These are phyloP conservation scores for Melocanna baccifera DNA, from an alignment of 176 grass and related monocot species.

Conservation along the genomic window DNA sequence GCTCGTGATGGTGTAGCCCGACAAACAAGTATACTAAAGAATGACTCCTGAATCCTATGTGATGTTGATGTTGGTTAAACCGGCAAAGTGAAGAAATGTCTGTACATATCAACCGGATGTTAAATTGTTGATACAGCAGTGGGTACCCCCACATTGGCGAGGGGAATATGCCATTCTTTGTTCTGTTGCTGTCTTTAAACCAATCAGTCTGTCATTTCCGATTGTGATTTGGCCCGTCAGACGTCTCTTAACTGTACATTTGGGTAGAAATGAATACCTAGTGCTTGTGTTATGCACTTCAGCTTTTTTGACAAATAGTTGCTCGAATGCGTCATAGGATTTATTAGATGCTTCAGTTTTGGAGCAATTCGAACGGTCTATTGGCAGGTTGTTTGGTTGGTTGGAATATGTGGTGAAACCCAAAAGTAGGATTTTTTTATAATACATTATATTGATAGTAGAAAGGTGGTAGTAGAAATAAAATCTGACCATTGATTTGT, in stretches of 20 bases:
- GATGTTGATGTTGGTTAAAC: background rate
- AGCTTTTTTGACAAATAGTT: background rate
- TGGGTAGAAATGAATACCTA: conserved; percentile 8
- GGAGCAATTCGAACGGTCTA: background rate
- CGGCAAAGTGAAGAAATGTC: background rate
- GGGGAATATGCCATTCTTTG: background rate
- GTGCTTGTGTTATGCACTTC: background rate
- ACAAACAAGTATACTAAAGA: background rate
- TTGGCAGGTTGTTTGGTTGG: background rate
- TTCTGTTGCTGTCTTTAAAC: conserved; percentile 4
- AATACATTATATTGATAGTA: too few relatives aligned
- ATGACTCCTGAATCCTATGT: background rate
- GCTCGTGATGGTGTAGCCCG: background rate
- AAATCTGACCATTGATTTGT: too few relatives aligned
- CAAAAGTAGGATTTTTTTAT: too few relatives aligned
- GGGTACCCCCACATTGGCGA: background rate
- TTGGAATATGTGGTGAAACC: too few relatives aligned
- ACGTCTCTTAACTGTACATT: conserved; percentile 10
- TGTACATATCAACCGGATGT: conserved; percentile 32
- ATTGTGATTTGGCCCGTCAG: conserved; percentile 2
- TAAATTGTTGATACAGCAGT: background rate
- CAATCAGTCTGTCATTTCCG: background rate
- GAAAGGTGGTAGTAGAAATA: too few relatives aligned
- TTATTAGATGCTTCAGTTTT: background rate
- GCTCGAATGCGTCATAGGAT: background rate